Conservation (phyloP, 108 stramenopile species). For the Fistulifera pelliculosa region DNA sequence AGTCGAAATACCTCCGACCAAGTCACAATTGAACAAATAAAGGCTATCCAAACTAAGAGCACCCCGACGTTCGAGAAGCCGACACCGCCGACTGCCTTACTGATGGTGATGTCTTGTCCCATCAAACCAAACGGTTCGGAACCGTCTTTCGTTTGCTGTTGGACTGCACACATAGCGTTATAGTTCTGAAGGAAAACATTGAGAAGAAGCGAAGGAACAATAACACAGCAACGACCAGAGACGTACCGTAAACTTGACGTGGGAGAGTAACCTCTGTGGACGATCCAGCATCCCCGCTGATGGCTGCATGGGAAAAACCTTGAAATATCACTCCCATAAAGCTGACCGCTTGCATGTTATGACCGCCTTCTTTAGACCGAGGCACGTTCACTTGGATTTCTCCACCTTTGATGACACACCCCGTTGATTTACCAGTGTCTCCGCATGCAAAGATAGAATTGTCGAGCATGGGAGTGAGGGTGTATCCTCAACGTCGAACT, state of each 20-base stretch:
- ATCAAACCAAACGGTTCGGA: no score
- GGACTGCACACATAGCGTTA: slow-evolving; percentile 1
- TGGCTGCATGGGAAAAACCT: background rate
- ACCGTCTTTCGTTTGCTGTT: no score
- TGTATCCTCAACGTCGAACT: background rate
- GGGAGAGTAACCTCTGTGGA: background rate
- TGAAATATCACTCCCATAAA: background rate
- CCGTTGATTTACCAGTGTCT: background rate
- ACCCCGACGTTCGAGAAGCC: no score
- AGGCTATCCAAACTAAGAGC: no score
- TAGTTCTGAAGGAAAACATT: background rate
- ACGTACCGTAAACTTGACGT: background rate
- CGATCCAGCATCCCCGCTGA: background rate
- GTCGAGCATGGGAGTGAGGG: background rate
- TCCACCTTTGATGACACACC: background rate
- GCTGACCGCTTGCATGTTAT: background rate
- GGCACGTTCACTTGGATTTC: background rate
- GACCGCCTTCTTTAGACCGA: background rate
- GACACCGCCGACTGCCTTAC: no score
- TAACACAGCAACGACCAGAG: background rate
- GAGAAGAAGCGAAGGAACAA: background rate
- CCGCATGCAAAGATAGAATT: background rate
- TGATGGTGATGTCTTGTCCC: no score
- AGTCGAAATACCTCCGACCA: no score
- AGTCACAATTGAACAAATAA: no score